Evolutionary conservation across 2,329 filamentous ascomycete genomes (phyloP).

Genomic region (Phialophora macrospora): DNA sequence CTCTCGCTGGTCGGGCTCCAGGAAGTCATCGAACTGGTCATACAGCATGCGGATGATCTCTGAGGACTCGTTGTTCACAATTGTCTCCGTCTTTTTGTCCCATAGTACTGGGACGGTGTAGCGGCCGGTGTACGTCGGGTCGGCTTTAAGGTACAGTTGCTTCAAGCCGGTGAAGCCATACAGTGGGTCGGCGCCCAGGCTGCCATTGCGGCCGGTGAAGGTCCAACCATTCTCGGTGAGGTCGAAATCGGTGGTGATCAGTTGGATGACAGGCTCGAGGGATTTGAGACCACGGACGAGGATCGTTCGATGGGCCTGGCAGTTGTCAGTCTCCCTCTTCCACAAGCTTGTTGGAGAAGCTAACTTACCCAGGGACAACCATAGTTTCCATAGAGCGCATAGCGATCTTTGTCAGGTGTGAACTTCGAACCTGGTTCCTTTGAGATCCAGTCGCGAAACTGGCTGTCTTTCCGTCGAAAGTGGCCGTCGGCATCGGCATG

Average conservation of each 20-base stretch:
- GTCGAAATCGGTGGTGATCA: conserved; percentile 53
- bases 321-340: conserved; percentile 16
- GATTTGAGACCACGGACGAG: conserved; percentile 58
- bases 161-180: conserved; percentile 73
- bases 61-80: conserved; percentile 86
- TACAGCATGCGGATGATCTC: conserved; percentile 88
- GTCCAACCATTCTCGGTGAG: conserved; percentile 67
- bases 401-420: conserved; percentile 64
- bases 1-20: conserved; percentile 64
- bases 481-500: conserved; percentile 55
- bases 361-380: conserved; percentile 63
- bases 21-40: conserved; percentile 71
- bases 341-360: neutral
- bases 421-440: conserved; percentile 58
- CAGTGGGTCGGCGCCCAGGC: conserved; percentile 67
- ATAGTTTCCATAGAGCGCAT: conserved; percentile 65
- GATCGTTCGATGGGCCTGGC: conserved; percentile 55
- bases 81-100: conserved; percentile 73
- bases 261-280: conserved; percentile 55
- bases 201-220: conserved; percentile 68
- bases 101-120: conserved; percentile 85
- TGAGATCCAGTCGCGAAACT: conserved; percentile 63
- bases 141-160: conserved; percentile 74
- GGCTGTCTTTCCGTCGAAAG: conserved; percentile 59
- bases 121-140: conserved; percentile 70